Conservation (phyloP, 2,329 filamentous ascomycete species). For the Podosphaera fusca region DNA sequence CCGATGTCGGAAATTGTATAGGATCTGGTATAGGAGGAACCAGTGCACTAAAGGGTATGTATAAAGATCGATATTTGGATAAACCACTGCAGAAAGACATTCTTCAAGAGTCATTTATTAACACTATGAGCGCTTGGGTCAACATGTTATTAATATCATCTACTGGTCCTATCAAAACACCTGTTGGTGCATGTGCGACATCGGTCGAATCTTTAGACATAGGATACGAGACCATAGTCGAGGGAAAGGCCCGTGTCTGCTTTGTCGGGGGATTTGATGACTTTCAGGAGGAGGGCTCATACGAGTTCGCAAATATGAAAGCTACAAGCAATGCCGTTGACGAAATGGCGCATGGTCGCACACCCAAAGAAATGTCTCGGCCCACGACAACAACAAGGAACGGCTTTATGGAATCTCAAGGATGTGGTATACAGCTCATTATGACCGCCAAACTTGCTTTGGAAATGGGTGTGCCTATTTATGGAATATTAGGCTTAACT, state of each 20-base stretch:
- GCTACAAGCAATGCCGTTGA: conserved; percentile 95
- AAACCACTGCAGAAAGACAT: conserved; percentile 97
- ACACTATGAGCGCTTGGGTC: conserved; percentile 98
- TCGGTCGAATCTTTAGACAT: conserved; percentile 94
- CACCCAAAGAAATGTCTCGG: conserved; percentile 91
- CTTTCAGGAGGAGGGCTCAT: conserved; percentile 96
- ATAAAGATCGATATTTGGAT: conserved; percentile 91
- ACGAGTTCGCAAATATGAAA: conserved; percentile 99
- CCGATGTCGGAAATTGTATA: conserved; percentile 92
- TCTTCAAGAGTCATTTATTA: conserved; percentile 98
- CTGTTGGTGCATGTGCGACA: conserved; percentile 90
- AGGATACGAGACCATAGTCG: conserved; percentile 93
- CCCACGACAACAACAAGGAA: conserved; percentile 91
- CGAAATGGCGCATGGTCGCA: conserved; percentile 85
- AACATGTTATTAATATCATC: conserved; percentile 97
- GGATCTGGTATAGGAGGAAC: conserved; percentile 97
- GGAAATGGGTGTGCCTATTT: conserved; percentile 96
- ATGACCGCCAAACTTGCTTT: conserved; percentile 92
- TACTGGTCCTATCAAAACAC: conserved; percentile 94
- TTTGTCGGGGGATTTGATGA: conserved; percentile 98
- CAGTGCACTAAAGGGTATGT: conserved; percentile 83
- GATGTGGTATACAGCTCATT: conserved; percentile 92
- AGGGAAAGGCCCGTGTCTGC: conserved; percentile 93
- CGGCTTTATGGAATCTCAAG: conserved; percentile 98
- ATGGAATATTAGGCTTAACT: conserved; percentile 80